phyloP scores from a whole-genome alignment of 768 basidiomycete species.

The Psilocybe sp. region DNA sequence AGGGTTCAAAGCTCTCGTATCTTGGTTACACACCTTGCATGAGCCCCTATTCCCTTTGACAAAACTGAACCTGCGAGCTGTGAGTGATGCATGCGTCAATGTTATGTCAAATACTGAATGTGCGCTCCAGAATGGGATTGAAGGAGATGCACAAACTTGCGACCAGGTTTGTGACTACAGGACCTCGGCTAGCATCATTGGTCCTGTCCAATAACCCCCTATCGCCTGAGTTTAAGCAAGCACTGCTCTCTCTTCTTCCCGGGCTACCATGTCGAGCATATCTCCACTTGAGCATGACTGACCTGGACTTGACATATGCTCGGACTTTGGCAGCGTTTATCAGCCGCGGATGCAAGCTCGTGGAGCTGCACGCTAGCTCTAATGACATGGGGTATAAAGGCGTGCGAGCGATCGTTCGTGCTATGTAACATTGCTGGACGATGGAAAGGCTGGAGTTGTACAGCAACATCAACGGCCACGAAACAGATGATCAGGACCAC shows the following conservation, averaged over 20 bases:
- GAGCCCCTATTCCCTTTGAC: not conserved
- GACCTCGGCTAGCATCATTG: not conserved
- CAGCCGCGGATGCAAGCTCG: slow-evolving; percentile 9
- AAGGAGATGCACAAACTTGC: slow-evolving; percentile 12
- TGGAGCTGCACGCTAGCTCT: slow-evolving; percentile 12
- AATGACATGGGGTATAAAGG: slow-evolving; percentile 15
- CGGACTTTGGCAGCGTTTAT: slow-evolving; percentile 8
- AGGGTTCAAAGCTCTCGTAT: slow-evolving; percentile 9
- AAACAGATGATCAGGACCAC: not conserved
- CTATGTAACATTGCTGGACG: slow-evolving; percentile 13
- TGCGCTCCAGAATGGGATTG: slow-evolving; percentile 12
- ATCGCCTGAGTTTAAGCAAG: slow-evolving; percentile 13
- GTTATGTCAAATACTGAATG: not conserved
- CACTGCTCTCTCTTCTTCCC: slow-evolving; percentile 10
- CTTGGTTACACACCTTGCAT: slow-evolving; percentile 12
- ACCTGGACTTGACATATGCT: slow-evolving; percentile 8
- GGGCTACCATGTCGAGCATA: slow-evolving; percentile 5
- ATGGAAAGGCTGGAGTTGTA: slow-evolving; percentile 16
- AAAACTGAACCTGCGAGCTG: slow-evolving; percentile 5
- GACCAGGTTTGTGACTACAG: slow-evolving; percentile 7
- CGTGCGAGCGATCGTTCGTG: slow-evolving; percentile 7
- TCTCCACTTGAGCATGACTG: slow-evolving; percentile 10
- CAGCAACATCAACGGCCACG: slow-evolving; percentile 7
- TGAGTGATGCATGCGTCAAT: not conserved
- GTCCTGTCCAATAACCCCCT: slow-evolving; percentile 15